Evolutionary conservation across 1,284 basidiomycete genomes (phyloP).

Genomic region (Melampsora larici-populina): DNA sequence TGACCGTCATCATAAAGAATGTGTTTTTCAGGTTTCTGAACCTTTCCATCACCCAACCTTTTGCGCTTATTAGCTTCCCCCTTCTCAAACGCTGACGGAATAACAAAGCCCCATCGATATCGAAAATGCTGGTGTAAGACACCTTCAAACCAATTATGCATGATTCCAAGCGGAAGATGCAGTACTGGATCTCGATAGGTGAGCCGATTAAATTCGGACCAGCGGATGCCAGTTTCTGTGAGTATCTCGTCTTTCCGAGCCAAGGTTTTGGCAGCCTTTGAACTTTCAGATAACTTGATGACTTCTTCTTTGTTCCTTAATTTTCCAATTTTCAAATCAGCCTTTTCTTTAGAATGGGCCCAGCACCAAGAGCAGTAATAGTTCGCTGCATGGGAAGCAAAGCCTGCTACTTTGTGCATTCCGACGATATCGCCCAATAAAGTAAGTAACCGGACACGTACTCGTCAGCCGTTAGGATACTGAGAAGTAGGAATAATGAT

Average conservation of each 20-base stretch:
- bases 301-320: too few species aligned
- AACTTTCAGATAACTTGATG: too few species aligned
- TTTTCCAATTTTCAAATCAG: too few species aligned
- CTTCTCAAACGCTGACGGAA: background rate
- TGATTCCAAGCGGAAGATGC: constrained; percentile 12
- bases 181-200: constrained; percentile 11
- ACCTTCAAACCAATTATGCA: constrained; percentile 26
- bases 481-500: constrained; percentile 6
- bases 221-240: constrained; percentile 6
- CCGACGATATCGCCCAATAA: constrained; percentile 14
- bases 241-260: too few species aligned
- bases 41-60: too few species aligned
- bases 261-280: too few species aligned
- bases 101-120: constrained; percentile 1
- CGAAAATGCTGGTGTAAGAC: constrained; percentile 8
- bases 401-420: constrained; percentile 19
- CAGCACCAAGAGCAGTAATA: constrained; percentile 25
- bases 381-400: constrained; percentile 16
- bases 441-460: background rate
- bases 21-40: too few species aligned
- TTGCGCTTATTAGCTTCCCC: too few species aligned
- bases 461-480: background rate
- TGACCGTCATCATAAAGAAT: too few species aligned
- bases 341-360: too few species aligned
- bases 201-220: constrained; percentile 26